Evolutionary conservation across 805 yeast genomes (phyloP), one percentile per base, ranked within the genome.

Genomic region (Wickerhamomyces hampshirensis): DNA sequence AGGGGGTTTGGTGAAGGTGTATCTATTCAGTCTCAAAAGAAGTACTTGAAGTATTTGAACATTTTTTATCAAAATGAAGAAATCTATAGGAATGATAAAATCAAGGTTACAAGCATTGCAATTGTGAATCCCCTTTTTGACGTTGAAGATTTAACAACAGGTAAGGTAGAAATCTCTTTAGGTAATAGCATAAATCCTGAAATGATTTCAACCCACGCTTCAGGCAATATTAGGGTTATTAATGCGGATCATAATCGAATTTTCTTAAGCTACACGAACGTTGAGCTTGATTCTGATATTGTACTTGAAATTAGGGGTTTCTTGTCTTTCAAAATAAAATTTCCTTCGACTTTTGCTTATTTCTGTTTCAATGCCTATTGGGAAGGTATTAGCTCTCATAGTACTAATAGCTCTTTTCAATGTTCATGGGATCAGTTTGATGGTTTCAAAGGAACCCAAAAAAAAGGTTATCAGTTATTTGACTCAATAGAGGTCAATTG

Each of bases 11-110:
- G 81, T 3, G 58, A 60, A 9, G 96, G 96, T 0, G 79, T 91
- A 1, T 73, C 86, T 0, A 84, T 86, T 23, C 42, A 49, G 13
- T 78, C 89, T 5, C 97, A 91, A 57, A 55, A 68, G 18, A 55
- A 91, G 30, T 86, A 78, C 51, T 60, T 88, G 23, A 48, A 59
- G 5, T 91, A 91, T 53, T 77, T 41, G 33, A 35, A 27, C 13
- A 10, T 17, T 5, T 18, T 26, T n/a, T n/a, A n/a, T n/a, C n/a
- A n/a, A n/a, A n/a, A n/a, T n/a, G n/a, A n/a, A n/a, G n/a, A n/a
- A n/a, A n/a, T n/a, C n/a, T n/a, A n/a, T n/a, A n/a, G n/a, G n/a
- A n/a, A n/a, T n/a, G 27, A 6, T 18, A 27, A 28, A 17, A 4
- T 34, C 15, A 23, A 14, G 15, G 11, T 15, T 13, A 28, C 13